Conservation (phyloP, 2,329 filamentous ascomycete genomes). For the Phaeosphaeriaceae sp. region DNA sequence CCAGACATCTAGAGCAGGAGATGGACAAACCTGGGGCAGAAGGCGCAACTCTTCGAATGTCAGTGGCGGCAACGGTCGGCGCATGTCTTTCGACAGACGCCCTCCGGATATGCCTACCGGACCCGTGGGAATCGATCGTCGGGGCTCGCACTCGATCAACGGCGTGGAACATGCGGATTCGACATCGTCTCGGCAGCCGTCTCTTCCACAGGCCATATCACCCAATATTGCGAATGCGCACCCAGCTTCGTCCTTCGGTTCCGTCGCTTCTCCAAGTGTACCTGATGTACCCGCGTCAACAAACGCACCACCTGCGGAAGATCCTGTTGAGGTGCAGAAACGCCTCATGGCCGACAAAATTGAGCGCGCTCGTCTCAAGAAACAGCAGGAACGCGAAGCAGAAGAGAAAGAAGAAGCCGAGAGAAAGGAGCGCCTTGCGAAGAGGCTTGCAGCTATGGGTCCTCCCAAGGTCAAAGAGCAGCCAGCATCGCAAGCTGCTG, state of each 20-base stretch:
- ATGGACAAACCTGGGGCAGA: conserved; percentile 69
- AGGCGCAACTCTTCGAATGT: conserved; percentile 89
- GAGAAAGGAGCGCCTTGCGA: conserved; percentile 71
- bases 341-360: conserved; percentile 74
- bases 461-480: conserved; percentile 54
- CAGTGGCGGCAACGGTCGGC: conserved; percentile 80
- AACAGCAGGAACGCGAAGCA: conserved; percentile 62
- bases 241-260: conserved; percentile 47
- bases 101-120: conserved; percentile 47
- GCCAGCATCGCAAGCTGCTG: conserved; percentile 42
- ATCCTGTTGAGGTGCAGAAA: conserved; percentile 69
- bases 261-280: conserved; percentile 28
- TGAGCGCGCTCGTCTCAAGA: conserved; percentile 72
- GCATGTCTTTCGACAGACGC: conserved; percentile 63
- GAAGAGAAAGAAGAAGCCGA: conserved; percentile 77
- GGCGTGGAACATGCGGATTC: conserved; percentile 31
- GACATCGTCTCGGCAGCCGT: conserved; percentile 28
- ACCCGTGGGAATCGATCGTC: conserved; percentile 36
- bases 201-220: conserved; percentile 36
- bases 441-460: conserved; percentile 75
- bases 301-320: conserved; percentile 60
- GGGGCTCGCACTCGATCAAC: conserved; percentile 40
- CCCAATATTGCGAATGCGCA: conserved; percentile 41
- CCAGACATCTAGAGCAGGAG: conserved; percentile 76
- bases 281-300: conserved; percentile 37